phyloP scores from a whole-genome alignment of 2,329 filamentous ascomycete genomes.

The Aaosphaeria arxii region DNA sequence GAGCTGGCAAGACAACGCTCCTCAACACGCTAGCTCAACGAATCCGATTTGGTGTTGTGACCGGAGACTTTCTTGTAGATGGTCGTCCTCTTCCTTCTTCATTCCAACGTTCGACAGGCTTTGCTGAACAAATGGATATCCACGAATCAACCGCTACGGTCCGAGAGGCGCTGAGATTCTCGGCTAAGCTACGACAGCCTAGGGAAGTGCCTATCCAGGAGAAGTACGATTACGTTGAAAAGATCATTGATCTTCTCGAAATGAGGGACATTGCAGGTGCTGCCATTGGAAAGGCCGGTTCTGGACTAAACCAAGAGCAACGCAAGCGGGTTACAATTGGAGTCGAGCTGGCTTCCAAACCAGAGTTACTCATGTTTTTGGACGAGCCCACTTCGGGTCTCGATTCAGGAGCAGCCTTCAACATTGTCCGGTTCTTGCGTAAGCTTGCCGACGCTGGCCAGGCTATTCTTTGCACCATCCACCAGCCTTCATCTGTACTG shows the following conservation, averaged over 20 bases:
- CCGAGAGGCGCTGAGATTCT: constrained; percentile 63
- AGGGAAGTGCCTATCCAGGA: constrained; percentile 56
- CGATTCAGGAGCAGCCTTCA: constrained; percentile 66
- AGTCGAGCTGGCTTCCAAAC: constrained; percentile 61
- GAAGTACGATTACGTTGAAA: constrained; percentile 65
- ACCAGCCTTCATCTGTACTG: constrained; percentile 65
- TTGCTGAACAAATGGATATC: constrained; percentile 67
- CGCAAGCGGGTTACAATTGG: constrained; percentile 65
- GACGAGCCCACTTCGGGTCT: constrained; percentile 75
- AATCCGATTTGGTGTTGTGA: constrained; percentile 44
- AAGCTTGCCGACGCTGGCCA: constrained; percentile 66
- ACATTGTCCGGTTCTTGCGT: constrained; percentile 62
- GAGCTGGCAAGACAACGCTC: constrained; percentile 34
- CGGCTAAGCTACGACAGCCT: constrained; percentile 61
- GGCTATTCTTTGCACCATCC: constrained; percentile 67
- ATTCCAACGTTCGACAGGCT: constrained; percentile 76
- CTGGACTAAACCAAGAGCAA: constrained; percentile 57
- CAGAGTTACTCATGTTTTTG: constrained; percentile 70
- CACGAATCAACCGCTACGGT: constrained; percentile 63
- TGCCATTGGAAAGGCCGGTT: constrained; percentile 56
- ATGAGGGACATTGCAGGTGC: constrained; percentile 65
- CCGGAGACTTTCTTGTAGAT: constrained; percentile 46
- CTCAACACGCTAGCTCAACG: constrained; percentile 39
- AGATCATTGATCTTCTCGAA: constrained; percentile 61
- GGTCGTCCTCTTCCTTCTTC: constrained; percentile 53